A percentile compares a stretch with the other conserved stretches of the same genome.
Conservation (phyloP, 1,139 yeast species). For the Yamadazyma dendronema region DNA sequence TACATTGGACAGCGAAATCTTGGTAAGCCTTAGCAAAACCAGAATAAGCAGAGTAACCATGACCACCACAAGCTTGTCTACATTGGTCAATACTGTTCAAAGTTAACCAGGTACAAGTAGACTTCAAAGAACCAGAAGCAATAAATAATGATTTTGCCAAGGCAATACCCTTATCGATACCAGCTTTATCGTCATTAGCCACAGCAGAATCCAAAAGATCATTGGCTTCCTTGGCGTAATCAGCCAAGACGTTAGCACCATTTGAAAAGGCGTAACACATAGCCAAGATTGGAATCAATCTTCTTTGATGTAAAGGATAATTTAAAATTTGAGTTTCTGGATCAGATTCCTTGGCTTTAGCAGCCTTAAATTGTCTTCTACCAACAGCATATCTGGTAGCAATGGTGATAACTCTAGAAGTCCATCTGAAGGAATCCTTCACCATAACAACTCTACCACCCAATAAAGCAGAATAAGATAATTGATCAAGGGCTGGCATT, state of each 20-base stretch:
- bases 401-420: conserved; percentile 77
- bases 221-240: conserved; percentile 47
- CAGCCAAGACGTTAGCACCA: conserved; percentile 63
- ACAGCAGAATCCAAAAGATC: conserved; percentile 55
- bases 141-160: conserved; percentile 44
- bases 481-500: conserved; percentile 78
- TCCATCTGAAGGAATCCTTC: conserved; percentile 75
- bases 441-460: conserved; percentile 93
- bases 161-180: conserved; percentile 37
- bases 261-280: conserved; percentile 75
- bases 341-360: conserved; percentile 25
- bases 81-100: conserved; percentile 46
- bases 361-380: conserved; percentile 68
- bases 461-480: conserved; percentile 81
- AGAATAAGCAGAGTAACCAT: conserved; percentile 47
- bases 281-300: conserved; percentile 79
- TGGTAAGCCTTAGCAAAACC: conserved; percentile 49
- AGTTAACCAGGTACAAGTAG: conserved; percentile 50
- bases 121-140: conserved; percentile 49
- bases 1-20: conserved; percentile 53
- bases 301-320: conserved; percentile 83
- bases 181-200: conserved; percentile 38
- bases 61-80: conserved; percentile 55
- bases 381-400: conserved; percentile 88
- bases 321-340: conserved; percentile 68